Evolutionary conservation across 257 asterid genomes (phyloP).

Genomic region (Salvia miltiorrhiza): DNA sequence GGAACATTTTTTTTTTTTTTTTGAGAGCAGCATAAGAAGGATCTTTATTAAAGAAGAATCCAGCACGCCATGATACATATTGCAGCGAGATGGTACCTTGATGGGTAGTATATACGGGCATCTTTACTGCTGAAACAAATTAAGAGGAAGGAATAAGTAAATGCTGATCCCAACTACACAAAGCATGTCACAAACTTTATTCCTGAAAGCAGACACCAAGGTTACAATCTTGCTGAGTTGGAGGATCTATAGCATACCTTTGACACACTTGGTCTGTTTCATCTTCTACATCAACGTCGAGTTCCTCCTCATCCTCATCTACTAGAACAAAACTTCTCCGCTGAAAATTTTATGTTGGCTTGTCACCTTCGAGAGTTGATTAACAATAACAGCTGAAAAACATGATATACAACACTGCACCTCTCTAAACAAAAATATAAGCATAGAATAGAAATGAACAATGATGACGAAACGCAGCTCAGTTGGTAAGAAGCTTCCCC

Average conservation of each 20-base stretch:
- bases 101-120: slow-evolving; percentile 68
- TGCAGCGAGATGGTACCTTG: slow-evolving; percentile 50
- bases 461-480: no score
- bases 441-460: slow-evolving; percentile 1
- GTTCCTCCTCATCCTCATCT: slow-evolving; percentile 67
- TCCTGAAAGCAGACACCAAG: slow-evolving; percentile 15
- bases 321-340: slow-evolving; percentile 63
- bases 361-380: slow-evolving; percentile 8
- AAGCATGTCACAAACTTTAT: slow-evolving; percentile 12
- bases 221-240: background rate
- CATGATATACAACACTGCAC: background rate
- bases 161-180: slow-evolving; percentile 7
- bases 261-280: slow-evolving; percentile 36
- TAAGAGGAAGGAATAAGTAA: slow-evolving; percentile 26
- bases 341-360: slow-evolving; percentile 33
- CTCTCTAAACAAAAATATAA: slow-evolving; percentile 13
- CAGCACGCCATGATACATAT: background rate
- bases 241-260: slow-evolving; percentile 35
- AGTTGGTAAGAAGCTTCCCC: no score
- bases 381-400: slow-evolving; percentile 13
- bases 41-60: slow-evolving; percentile 4
- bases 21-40: no score
- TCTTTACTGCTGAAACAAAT: slow-evolving; percentile 46
- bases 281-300: slow-evolving; percentile 37
- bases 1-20: no score